Evolutionary conservation across 371 early-diverging fungal species (phyloP), one percentile per base, ranked within the genome.

Genomic region (Mucor circinelloides): DNA sequence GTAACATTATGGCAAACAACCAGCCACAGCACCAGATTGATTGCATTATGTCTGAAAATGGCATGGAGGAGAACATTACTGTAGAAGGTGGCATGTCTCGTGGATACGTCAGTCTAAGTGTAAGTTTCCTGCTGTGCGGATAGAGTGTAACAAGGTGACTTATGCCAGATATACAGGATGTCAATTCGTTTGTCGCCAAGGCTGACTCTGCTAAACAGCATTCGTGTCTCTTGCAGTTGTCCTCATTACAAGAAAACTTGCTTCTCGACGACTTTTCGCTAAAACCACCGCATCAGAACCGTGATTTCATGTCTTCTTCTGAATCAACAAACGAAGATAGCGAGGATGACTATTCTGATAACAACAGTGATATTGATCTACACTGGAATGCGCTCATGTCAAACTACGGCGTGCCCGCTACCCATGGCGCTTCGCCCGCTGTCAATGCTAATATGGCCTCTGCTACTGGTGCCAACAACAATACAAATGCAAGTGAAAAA

Each of bases 151-250:
- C 52, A 15, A 36, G n/a, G n/a, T n/a, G n/a, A n/a, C n/a, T n/a
- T n/a, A 32, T 48, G 15, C 36, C 17, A 30, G 0, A 25, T n/a
- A 19, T 38, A 44, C 56, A 81, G 82, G 82, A 81, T 64, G 74
- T 81, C 54, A 81, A 81, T 44, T 75, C 79, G 4, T 79, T 75
- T 68, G 79, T 81, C 0, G 79, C 77, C 30, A 70, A 81, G 65
- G 70, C 72, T 28, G 80, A 78, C 44, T 76, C 79, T 31, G 58
- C 65, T 30, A 71, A 78, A 34, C 52, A 52, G 23, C 72, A 76
- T 52, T 68, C 72, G 0, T 63, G 66, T 30, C 25, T 63, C 56
- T 23, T 71, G 64, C 38, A 66, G 46, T 12, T 64, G 54, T 61
- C 70, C 42, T 46, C 64, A 15, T 6, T 50, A 23, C 36, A 48